These are phyloP conservation scores for Nakazawaea wickerhamii DNA, from an alignment of 805 yeast species.

Conservation along the genomic window DNA sequence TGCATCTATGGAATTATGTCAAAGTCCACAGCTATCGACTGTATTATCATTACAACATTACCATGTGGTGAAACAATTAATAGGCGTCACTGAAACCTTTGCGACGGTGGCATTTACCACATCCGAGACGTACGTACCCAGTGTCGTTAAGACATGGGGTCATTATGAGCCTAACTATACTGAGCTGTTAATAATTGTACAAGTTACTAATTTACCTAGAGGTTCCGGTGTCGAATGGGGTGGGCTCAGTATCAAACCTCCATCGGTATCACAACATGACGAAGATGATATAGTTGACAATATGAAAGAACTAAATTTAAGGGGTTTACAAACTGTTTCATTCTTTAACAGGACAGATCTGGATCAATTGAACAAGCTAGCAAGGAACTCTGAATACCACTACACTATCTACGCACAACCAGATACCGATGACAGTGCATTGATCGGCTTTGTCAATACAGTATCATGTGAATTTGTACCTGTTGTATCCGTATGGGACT, in stretches of 20 bases:
- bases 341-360: background rate
- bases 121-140: conserved; percentile 21
- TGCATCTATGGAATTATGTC: conserved; percentile 48
- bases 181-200: conserved; percentile 41
- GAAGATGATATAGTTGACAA: conserved; percentile 27
- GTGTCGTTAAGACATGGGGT: conserved; percentile 39
- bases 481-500: conserved; percentile 23
- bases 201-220: conserved; percentile 56
- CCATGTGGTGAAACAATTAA: conserved; percentile 51
- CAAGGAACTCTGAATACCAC: background rate
- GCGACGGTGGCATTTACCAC: conserved; percentile 54
- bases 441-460: background rate
- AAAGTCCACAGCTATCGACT: conserved; percentile 29
- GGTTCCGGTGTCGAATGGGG: conserved; percentile 72
- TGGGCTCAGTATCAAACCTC: conserved; percentile 46
- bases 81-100: conserved; percentile 39
- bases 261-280: conserved; percentile 33
- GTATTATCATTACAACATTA: conserved; percentile 72
- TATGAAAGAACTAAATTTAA: conserved; percentile 6
- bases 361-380: background rate
- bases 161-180: conserved; percentile 28
- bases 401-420: conserved; percentile 5
- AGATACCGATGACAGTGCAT: background rate
- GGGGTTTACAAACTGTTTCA: no score
- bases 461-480: conserved; percentile 24